Evolutionary conservation across 805 yeast genomes (phyloP).

Genomic region (Suhomyces sp.): DNA sequence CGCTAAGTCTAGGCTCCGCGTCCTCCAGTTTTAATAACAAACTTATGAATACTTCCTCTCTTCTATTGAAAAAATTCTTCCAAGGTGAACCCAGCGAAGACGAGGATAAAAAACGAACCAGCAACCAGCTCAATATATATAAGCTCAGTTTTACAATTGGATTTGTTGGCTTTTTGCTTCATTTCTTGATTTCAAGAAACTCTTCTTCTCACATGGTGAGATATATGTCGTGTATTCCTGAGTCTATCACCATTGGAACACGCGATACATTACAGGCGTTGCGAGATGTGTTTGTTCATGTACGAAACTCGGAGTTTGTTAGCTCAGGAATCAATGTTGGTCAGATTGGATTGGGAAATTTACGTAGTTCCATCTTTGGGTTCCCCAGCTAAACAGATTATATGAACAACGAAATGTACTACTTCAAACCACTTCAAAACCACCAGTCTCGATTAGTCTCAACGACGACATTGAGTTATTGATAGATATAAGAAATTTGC

Average conservation of each 20-base stretch:
- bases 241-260: not conserved
- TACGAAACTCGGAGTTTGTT: conserved; percentile 18
- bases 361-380: conserved; percentile 29
- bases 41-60: conserved; percentile 26
- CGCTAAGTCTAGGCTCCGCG: conserved; percentile 29
- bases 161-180: conserved; percentile 36
- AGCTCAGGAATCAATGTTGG: conserved; percentile 19
- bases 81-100: conserved; percentile 10
- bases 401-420: not conserved
- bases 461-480: not conserved
- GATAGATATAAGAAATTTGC: not conserved
- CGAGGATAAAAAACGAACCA: conserved; percentile 10
- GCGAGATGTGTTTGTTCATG: conserved; percentile 10
- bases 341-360: conserved; percentile 35
- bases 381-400: conserved; percentile 2
- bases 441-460: not conserved
- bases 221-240: not conserved
- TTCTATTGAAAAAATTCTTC: conserved; percentile 29
- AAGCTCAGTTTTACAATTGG: conserved; percentile 39
- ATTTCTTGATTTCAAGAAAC: conserved; percentile 28
- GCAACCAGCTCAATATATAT: conserved; percentile 20
- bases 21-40: conserved; percentile 28
- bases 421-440: not conserved
- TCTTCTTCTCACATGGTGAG: not conserved
- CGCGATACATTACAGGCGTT: conserved; percentile 11